phyloP scores from a whole-genome alignment of 305 asterid genomes.

The Fraxinus albicans region DNA sequence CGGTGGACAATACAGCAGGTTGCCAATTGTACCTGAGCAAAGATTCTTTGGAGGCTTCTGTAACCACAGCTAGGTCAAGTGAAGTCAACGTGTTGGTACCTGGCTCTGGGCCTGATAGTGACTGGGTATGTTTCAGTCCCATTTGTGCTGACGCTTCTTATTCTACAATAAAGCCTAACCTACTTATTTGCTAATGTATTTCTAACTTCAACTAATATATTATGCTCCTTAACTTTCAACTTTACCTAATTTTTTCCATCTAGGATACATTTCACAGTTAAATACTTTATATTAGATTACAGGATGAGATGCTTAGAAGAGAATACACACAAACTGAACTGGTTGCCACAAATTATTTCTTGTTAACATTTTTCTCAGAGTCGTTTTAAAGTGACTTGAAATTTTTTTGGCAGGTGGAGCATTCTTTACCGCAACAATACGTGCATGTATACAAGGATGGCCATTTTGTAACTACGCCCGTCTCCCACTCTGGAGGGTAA shows the following conservation, averaged over 20 bases:
- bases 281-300: background rate
- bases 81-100: conserved; percentile 89
- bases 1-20: conserved; percentile 90
- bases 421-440: conserved; percentile 88
- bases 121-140: conserved; percentile 67
- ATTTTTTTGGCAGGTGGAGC: conserved; percentile 62
- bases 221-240: background rate
- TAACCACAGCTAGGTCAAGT: conserved; percentile 93
- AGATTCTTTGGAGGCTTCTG: conserved; percentile 75
- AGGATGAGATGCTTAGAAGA: background rate
- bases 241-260: background rate
- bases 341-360: background rate
- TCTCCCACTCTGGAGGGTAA: conserved; percentile 93
- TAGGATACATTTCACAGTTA: background rate
- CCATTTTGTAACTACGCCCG: conserved; percentile 76
- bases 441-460: conserved; percentile 77
- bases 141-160: background rate
- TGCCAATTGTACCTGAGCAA: conserved; percentile 90
- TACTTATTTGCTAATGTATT: background rate
- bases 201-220: background rate
- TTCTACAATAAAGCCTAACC: background rate
- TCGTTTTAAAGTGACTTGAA: background rate
- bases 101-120: conserved; percentile 71
- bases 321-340: background rate
- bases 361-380: background rate